phyloP scores from a whole-genome alignment of 1,139 yeast genomes.

The Pichia sp. region DNA sequence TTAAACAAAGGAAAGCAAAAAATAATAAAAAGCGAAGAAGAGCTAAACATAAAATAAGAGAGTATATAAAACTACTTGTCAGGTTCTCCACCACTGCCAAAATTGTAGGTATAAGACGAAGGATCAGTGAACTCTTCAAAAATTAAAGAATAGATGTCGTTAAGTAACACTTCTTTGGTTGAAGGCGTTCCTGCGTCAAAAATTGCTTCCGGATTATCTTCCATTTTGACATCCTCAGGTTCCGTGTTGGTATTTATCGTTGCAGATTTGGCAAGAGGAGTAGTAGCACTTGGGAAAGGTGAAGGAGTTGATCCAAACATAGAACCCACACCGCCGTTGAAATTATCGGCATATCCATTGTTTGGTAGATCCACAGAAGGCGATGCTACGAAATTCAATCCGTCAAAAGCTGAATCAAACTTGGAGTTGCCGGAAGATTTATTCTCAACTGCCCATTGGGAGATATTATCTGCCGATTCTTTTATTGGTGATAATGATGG shows the following conservation, averaged over 20 bases:
- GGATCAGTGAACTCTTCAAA: constrained; percentile 37
- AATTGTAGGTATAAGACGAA: constrained; percentile 7
- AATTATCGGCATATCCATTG: neutral
- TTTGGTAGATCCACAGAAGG: neutral
- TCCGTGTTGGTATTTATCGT: neutral
- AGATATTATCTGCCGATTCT: neutral
- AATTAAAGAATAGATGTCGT: constrained; percentile 35
- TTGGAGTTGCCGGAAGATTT: neutral
- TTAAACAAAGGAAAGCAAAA: neutral
- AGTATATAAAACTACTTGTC: neutral
- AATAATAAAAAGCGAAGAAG: neutral
- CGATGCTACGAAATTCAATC: constrained; percentile 7
- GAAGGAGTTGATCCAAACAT: constrained; percentile 3
- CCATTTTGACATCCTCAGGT: neutral
- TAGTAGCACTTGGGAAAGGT: neutral
- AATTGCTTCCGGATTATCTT: constrained; percentile 3
- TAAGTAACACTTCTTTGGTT: constrained; percentile 30
- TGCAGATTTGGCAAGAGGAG: constrained; percentile 1
- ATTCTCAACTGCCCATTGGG: neutral
- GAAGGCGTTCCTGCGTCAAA: constrained; percentile 5
- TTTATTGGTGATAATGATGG: constrained; percentile 2
- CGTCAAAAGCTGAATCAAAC: neutral
- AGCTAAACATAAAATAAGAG: neutral
- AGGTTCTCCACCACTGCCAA: neutral
- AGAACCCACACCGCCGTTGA: neutral